Evolutionary conservation across 208 protist genomes (phyloP), one percentile per base, ranked within the genome.

Genomic region (Leishmania aethiopica): DNA sequence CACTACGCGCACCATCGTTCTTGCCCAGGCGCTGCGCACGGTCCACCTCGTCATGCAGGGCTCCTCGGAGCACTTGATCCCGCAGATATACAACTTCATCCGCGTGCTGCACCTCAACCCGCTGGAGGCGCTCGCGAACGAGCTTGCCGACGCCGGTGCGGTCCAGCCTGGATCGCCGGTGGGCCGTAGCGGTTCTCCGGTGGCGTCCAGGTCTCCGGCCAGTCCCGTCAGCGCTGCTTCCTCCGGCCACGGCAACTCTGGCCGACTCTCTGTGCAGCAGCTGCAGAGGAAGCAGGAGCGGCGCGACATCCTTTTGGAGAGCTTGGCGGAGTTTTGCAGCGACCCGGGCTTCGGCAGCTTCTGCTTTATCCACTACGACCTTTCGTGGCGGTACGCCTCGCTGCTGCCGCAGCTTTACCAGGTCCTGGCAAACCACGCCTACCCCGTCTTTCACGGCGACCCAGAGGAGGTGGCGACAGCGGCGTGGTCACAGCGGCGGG

Each of bases 281-380:
- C 73, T 84, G 53, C 60, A 91, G 53, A 62, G 82, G 47, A 91
- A 93, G 49, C 73, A 88, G 72, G 95, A 97, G 86, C 87, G 88
- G 57, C 86, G 89, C 45, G 94, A 97, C 64, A 82, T 98, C 71
- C 47, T 98, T 71, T 83, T 98, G n/a, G 92, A 97, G 81, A 97
- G 93, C 81, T 83, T 98, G 66, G 86, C 92, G 7, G 93, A 95
- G 84, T 95, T 97, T 70, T 98, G 93, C 78, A 90, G 84, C 32
- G 88, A 96, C 79, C 77, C 77, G 13, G 73, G 81, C 73, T 97
- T 98, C 80, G 78, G 83, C 59, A 71, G 79, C 76, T 98, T 95
- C 88, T 96, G 95, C 84, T 97, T 93, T 77, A 75, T 87, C 8
- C 87, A 95, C 81, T 98, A 97, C 90, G 94, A 98, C 79, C 92